Evolutionary conservation across 2,329 filamentous ascomycete species (phyloP), one percentile per base, ranked within the genome.

Genomic region (Phialemonium atrogriseum): DNA sequence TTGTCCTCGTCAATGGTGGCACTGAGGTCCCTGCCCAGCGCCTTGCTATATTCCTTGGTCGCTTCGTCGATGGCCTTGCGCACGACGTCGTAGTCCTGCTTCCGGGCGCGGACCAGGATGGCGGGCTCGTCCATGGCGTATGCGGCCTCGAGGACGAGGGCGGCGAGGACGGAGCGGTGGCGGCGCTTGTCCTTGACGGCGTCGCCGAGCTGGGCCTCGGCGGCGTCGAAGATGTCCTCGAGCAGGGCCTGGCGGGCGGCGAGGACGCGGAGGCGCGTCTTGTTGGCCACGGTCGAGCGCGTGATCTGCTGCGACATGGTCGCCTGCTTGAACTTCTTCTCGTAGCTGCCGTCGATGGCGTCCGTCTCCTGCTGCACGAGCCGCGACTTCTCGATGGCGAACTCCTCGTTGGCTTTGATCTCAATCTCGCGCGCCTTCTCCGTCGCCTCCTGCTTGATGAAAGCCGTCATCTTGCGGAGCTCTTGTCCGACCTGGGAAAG

Each of bases 391-490:
- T 98, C 91, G 58, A 95, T 96, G 57, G 86, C 84, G 64, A 96
- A 96, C 64, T 98, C 91, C 63, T 96, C 87, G 68, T 96, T 88
- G 60, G 91, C 91, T 67, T 96, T 96, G 67, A 96, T 82, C 55
- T 91, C 78, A 62, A 98, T 96, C 65, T 98, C 91, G 57, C 84
- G 84, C 51, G 87, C 87, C 66, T 98, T 98, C 60, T 98, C 91
- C 54, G 83, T 76, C 37, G 91, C 91, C 69, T 98, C 91, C 68
- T 96, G 91, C 62, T 87, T 85, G 78, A 98, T 98, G 77, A 98
- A 98, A 57, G 88, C 89, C 38, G 91, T 96, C 91, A 98, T 98
- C 77, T 98, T 98, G 73, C 85, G 88, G 65, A 98, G 84, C 78
- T 98, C 91, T 66, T 85, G 80, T 66, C 84, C 80, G 73, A 98